Base-by-base conservation (phyloP, 306 rosid species). In the Vigna unguiculata region DNA sequence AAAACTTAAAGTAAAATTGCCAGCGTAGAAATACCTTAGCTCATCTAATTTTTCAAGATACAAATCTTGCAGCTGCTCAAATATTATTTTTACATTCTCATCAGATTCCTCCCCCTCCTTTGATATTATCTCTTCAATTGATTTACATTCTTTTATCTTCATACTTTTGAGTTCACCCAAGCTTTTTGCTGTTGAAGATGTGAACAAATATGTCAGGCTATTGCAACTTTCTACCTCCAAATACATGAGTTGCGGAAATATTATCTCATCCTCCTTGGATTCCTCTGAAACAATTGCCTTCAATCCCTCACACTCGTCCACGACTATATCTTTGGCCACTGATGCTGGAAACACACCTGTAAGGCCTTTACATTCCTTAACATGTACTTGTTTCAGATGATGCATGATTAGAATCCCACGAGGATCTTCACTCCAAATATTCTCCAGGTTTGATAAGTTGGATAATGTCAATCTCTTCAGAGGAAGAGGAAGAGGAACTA, bases 311-410 rank as follows among this genome's bases (percentile, higher is more conserved):
- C 75, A 70, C 7, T 49, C 1, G 5, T 5, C 2, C 11, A 49
- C 20, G 4, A 1, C 17, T n/a, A 70, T 72, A 1, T 15, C 69
- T 45, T 6, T 69, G 76, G 54, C 52, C 24, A 69, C 43, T 6
- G 71, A 54, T 20, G 52, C 45, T 4, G 83, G 86, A 66, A 84
- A 81, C 14, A 81, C 36, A 19, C 57, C 46, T 69, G 13, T 34
- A 59, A 77, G 81, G 38, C 59, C 0, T 15, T 68, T 47, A 55
- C 81, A 77, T 9, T n/a, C 0, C 1, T 43, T 24, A 55, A 77
- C 19, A 43, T 9, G 0, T 2, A 4, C 32, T 64, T 36, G 2
- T 21, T 62, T n/a, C 20, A 78, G 17, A 55, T 17, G 30, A 11
- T 71, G 32, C 10, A 49, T 32, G 11, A 14, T 7, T n/a, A 61